Conservation (phyloP, 345 rosid genomes). For the Gossypium rotundifolium region DNA sequence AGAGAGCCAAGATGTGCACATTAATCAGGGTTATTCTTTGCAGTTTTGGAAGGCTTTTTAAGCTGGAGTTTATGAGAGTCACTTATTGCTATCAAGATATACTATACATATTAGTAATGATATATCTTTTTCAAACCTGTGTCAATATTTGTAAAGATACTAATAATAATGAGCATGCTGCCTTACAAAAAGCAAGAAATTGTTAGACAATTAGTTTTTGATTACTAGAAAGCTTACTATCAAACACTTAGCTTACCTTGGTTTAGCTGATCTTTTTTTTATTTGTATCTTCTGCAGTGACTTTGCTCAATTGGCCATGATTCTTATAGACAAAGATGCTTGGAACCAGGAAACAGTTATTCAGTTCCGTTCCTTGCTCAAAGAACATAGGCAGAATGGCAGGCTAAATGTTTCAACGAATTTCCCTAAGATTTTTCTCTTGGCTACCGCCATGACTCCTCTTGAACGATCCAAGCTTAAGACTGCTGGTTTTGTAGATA, state of each 20-base stretch:
- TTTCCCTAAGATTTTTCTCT: slow-evolving; percentile 48
- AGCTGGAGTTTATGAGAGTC: not conserved
- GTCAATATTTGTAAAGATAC: not conserved
- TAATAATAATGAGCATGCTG: not conserved
- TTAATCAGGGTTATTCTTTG: too few species aligned
- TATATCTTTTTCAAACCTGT: not conserved
- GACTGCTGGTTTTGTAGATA: slow-evolving; percentile 48
- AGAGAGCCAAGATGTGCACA: too few species aligned
- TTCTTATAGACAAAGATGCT: slow-evolving; percentile 68
- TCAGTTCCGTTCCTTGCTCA: slow-evolving; percentile 29
- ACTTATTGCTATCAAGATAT: not conserved
- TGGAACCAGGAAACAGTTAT: slow-evolving; percentile 51
- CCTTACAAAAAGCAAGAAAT: not conserved
- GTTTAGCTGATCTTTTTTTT: not conserved
- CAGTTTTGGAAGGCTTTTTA: not conserved
- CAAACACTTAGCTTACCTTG: not conserved
- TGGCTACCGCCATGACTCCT: slow-evolving; percentile 40
- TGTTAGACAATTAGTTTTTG: not conserved
- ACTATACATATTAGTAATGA: too few species aligned
- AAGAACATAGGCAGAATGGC: slow-evolving; percentile 20
- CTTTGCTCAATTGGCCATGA: slow-evolving; percentile 34
- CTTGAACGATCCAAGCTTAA: slow-evolving; percentile 44
- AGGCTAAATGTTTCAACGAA: slow-evolving; percentile 19
- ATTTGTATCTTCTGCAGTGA: slow-evolving; percentile 29
- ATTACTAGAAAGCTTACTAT: not conserved